Conservation (phyloP, 1,284 basidiomycete genomes). For the Vanrija sp. region DNA sequence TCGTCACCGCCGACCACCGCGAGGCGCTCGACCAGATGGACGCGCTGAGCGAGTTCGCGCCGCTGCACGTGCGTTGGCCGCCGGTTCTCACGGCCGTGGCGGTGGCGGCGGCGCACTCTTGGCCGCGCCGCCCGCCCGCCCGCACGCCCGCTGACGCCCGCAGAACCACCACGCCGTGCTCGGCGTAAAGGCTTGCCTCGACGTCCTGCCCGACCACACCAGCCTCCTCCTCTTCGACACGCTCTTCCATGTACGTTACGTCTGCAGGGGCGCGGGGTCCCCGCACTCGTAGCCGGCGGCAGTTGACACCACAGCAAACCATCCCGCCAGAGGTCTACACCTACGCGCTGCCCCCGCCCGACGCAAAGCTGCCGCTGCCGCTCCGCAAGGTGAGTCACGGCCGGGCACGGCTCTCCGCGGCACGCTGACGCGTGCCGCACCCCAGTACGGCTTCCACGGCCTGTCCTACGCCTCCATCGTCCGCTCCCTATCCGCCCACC, state of each 20-base stretch:
- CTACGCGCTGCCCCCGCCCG: conserved; percentile 66
- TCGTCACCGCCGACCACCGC: conserved; percentile 56
- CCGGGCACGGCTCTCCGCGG: too few species aligned
- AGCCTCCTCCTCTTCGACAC: conserved; percentile 66
- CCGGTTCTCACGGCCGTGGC: neutral
- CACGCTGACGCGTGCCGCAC: neutral
- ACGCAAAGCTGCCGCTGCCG: conserved; percentile 57
- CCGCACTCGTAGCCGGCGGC: neutral
- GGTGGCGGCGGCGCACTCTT: neutral
- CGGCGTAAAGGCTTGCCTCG: conserved; percentile 56
- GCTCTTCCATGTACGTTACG: conserved; percentile 60
- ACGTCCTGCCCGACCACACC: conserved; percentile 57
- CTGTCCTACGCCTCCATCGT: conserved; percentile 48
- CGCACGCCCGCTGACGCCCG: neutral
- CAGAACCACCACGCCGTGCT: conserved; percentile 54
- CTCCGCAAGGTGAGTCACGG: conserved; percentile 58
- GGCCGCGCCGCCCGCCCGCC: neutral
- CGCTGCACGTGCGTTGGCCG: conserved; percentile 57
- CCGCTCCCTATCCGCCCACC: conserved; percentile 51
- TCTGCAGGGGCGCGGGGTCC: too few species aligned
- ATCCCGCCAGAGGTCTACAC: conserved; percentile 69
- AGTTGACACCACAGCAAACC: conserved; percentile 47
- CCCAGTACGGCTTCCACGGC: conserved; percentile 77
- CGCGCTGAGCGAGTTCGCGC: conserved; percentile 70
- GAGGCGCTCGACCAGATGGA: conserved; percentile 66